Evolutionary conservation across 495 filamentous ascomycete species (phyloP), one percentile per base, ranked within the genome.

Genomic region (Penicillium dipodomyicola): DNA sequence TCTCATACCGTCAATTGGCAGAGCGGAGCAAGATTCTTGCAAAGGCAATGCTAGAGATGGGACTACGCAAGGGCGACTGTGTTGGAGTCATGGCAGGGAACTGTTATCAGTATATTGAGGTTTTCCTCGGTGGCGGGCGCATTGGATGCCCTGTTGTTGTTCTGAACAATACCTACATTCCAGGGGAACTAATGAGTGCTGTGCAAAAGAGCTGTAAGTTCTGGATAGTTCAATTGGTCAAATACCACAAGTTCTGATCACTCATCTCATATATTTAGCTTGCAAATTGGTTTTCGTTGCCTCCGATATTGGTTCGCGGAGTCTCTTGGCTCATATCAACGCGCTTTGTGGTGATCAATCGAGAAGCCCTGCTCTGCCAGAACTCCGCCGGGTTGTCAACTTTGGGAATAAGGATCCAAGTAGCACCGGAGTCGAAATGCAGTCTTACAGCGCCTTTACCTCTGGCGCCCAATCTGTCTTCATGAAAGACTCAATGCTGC

Each of bases 41-140:
- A 3, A 58, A 56, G 7, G 56, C 60, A 0, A 53, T 70, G 48
- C 52, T 67, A 22, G 45, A 56, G 5, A 54, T 57, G 54, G 67
- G 67, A 0, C 33, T 70, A 6, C 54, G 37, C 7, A 43, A 59
- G 23, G 67, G 67, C 0, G 67, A 67, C 15, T 61, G 60, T 22
- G 47, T 70, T 0, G 67, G 65, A 0, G 61, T 70, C 22, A 59
- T 67, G 58, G 67, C 60, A 5, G 65, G 67, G 0, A 70, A 70
- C 43, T 59, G 62, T 41, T 56, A 57, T 25, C 52, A 69, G 43
- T 69, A 67, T 51, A 52, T 68, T 19, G 61, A 65, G 42, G 50
- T 65, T 2, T 70, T 70, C 17, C 45, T 70, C 0, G 67, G 54
- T 8, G 59, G 48, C 10, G 59, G 44, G 4, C 49, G 63, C 1